Evolutionary conservation across 768 basidiomycete species (phyloP), one percentile per base, ranked within the genome.

Genomic region (Inosperma sp.): DNA sequence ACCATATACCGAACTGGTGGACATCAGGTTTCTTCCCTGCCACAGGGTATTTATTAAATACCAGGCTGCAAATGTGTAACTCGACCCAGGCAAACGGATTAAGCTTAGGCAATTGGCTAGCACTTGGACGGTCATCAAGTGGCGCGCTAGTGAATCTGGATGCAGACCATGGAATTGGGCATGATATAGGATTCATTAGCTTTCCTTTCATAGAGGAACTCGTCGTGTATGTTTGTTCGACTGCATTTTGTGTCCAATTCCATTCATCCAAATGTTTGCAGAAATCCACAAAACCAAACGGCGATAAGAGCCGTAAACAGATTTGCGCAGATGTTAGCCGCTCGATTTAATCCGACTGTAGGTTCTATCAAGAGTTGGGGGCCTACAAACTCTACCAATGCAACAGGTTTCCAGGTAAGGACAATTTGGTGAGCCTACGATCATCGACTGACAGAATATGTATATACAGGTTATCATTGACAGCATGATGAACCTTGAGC

Each of bases 401-500:
- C 82, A 5, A 79, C 78, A 2, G 72, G 80, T 55, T 86, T 86
- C 61, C 72, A 73, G 61, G 82, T 80, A 40, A 22, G 70, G 56
- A 7, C 2, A 19, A 19, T 1, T 42, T 16, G 27, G 41, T 10
- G 35, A 36, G 16, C 23, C 35, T 19, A 25, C 23, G 10, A 14
- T 35, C 37, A 22, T 43, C 33, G 26, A 33, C 25, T 21, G 5
- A 22, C 33, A 36, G 17, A 27, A 19, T 13, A 48, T 39, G 41
- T 31, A 6, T 10, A 3, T 23, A 22, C 17, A 69, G 79, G 84
- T 86, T 43, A 85, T 87, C 62, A 85, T 86, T 39, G 84, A 87
- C 68, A 86, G 84, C 61, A 84, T 87, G 84, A 85, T 88, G 82
- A 87, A 83, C 57, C 75, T 88, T 16, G 83, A 86, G 64, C 70